Base-by-base conservation (phyloP, 805 yeast genomes). In the Kluyveromyces starmeri region DNA sequence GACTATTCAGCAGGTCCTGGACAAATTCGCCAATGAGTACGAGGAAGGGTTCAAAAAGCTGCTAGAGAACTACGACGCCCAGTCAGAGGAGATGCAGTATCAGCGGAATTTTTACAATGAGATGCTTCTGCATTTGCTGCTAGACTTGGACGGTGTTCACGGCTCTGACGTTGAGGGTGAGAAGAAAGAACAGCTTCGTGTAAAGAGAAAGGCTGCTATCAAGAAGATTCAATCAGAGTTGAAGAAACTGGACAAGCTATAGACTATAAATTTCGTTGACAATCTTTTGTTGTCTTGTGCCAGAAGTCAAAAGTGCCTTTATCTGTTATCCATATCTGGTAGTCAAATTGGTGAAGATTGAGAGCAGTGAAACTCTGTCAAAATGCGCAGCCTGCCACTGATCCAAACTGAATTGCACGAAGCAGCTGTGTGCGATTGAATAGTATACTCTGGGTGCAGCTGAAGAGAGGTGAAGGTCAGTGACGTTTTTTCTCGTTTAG, bases 101-200 rank as follows among this genome's bases (percentile, higher is more conserved):
- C 69, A 71, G 48, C 68, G 64, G 45, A 68, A 70, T 34, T 81
- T 66, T 51, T 75, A 65, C 52, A 79, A 76, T 46, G 94, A 82
- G 53, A 70, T 70, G 67, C 58, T 82, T 27, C 61, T 82, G 53
- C 79, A 80, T 50, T 66, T 78, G 42, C 55, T 81, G 44, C 67
- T 82, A 66, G 72, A 68, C 41, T 61, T 83, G 36, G 94, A 83
- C 47, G 76, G 71, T 3, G 64, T 83, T 22, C 81, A 78, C 40
- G 45, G 61, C 10, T 36, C 47, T 4, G 53, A 42, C 14, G 20
- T 55, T 4, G 63, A 62, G 7, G 65, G 65, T 19, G 71, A 71
- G 31, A 35, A 41, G 9, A 70, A 67, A 47, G 70, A 60, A 1
- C 59, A 62, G 1, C 59, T 82, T 43, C 71, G 83, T 43, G 62